These are phyloP conservation scores for Skeletonema costatum DNA, from an alignment of 108 stramenopile genomes.

Conservation along the genomic window DNA sequence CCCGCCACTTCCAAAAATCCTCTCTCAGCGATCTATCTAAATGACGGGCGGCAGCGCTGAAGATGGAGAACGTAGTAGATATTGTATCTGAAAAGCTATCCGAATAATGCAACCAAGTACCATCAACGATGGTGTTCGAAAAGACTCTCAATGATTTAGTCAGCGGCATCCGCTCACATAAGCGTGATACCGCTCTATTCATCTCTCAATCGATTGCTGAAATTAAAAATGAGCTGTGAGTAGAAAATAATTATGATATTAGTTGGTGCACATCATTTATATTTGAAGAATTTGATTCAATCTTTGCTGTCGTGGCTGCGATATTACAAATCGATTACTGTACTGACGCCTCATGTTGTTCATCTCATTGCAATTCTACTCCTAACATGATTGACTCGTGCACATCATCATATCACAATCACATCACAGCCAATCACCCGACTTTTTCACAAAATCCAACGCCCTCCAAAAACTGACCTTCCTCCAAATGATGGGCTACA, in stretches of 20 bases:
- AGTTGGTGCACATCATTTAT: not conserved
- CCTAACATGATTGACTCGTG: not conserved
- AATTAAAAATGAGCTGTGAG: slow-evolving; percentile 90
- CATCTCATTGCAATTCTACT: not conserved
- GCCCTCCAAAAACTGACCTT: slow-evolving; percentile 98
- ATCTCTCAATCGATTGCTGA: slow-evolving; percentile 95
- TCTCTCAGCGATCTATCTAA: too few species aligned
- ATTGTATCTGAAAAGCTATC: too few species aligned
- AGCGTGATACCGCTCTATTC: slow-evolving; percentile 92
- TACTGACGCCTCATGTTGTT: not conserved
- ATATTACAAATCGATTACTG: not conserved
- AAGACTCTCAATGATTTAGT: slow-evolving; percentile 94
- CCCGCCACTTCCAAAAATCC: too few species aligned
- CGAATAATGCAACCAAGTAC: too few species aligned
- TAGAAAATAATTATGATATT: not conserved
- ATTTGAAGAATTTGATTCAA: not conserved
- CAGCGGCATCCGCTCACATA: slow-evolving; percentile 97
- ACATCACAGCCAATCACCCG: slow-evolving; percentile 59
- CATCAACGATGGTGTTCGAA: slow-evolving; percentile 78
- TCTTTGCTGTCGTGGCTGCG: not conserved
- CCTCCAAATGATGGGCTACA: slow-evolving; percentile 98
- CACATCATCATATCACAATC: not conserved
- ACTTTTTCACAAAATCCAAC: slow-evolving; percentile 92
- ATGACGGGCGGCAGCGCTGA: too few species aligned
- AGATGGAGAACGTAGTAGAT: too few species aligned